Evolutionary conservation across 768 basidiomycete species (phyloP).

Genomic region (Lactarius pseudohatsudake): DNA sequence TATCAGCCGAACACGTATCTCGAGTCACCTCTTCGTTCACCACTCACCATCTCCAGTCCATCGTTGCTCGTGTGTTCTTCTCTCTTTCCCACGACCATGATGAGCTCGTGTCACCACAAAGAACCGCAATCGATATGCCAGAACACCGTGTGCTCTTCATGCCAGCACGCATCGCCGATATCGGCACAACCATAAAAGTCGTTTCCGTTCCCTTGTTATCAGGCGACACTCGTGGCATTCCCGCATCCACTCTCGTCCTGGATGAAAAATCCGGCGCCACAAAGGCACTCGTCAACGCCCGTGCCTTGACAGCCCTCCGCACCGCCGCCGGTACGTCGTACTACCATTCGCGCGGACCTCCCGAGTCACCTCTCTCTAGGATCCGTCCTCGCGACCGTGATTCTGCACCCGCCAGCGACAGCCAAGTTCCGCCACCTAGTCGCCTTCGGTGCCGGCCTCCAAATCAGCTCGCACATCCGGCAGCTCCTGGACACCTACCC

Average conservation of each 20-base stretch:
- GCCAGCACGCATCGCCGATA: slow-evolving; percentile 62
- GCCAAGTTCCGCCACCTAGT: slow-evolving; percentile 47
- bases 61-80: slow-evolving; percentile 30
- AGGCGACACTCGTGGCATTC: slow-evolving; percentile 54
- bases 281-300: slow-evolving; percentile 78
- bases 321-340: slow-evolving; percentile 72
- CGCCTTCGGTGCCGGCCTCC: slow-evolving; percentile 72
- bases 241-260: slow-evolving; percentile 73
- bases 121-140: slow-evolving; percentile 52
- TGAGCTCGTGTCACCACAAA: slow-evolving; percentile 46
- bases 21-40: slow-evolving; percentile 45
- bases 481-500: slow-evolving; percentile 60
- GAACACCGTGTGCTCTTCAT: slow-evolving; percentile 74
- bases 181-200: slow-evolving; percentile 73
- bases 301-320: slow-evolving; percentile 72
- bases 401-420: slow-evolving; percentile 43
- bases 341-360: background rate
- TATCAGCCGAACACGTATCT: slow-evolving; percentile 48
- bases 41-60: slow-evolving; percentile 41
- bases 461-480: slow-evolving; percentile 63
- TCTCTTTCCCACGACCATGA: slow-evolving; percentile 1
- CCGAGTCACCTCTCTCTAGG: slow-evolving; percentile 43
- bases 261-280: slow-evolving; percentile 67
- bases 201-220: slow-evolving; percentile 63
- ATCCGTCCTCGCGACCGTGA: slow-evolving; percentile 62